A percentile compares a stretch with the other conserved stretches of the same genome.
These are phyloP conservation scores for Podospora conica DNA, from an alignment of 495 filamentous ascomycete species.

Conservation along the genomic window DNA sequence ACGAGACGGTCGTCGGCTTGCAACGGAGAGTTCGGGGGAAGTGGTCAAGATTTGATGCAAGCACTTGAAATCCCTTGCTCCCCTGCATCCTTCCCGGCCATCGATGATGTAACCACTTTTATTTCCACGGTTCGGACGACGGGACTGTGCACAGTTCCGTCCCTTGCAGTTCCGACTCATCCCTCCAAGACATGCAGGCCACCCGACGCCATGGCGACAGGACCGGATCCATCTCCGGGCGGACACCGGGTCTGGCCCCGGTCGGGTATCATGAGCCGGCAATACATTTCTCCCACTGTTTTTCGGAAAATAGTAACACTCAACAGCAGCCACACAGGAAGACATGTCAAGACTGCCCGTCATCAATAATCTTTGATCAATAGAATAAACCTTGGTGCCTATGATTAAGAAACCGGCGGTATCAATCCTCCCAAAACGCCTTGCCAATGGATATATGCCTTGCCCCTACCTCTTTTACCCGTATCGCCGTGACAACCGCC, in stretches of 20 bases:
- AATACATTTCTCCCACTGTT: neutral
- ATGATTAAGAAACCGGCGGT: neutral
- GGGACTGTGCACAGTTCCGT: too few species aligned
- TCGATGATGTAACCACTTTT: neutral
- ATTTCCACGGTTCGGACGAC: too few species aligned
- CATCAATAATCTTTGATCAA: too few species aligned
- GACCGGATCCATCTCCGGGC: neutral
- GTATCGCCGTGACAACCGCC: neutral
- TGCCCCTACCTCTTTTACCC: neutral
- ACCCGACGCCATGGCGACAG: neutral
- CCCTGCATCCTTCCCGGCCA: neutral
- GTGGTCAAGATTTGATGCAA: neutral
- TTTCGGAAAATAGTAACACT: too few species aligned
- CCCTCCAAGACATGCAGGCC: neutral
- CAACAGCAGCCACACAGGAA: too few species aligned
- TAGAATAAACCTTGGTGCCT: too few species aligned
- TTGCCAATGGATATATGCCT: conserved; percentile 5
- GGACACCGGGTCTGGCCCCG: neutral
- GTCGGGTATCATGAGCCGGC: neutral
- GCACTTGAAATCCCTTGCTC: neutral
- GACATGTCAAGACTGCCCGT: too few species aligned
- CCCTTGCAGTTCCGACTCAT: neutral
- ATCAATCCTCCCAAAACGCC: neutral
- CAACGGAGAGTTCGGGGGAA: too few species aligned
- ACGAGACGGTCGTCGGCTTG: neutral